A percentile compares a stretch with the other conserved stretches of the same genome.
Conservation (phyloP, 2,329 filamentous ascomycete species). For the Lithohypha guttulata region DNA sequence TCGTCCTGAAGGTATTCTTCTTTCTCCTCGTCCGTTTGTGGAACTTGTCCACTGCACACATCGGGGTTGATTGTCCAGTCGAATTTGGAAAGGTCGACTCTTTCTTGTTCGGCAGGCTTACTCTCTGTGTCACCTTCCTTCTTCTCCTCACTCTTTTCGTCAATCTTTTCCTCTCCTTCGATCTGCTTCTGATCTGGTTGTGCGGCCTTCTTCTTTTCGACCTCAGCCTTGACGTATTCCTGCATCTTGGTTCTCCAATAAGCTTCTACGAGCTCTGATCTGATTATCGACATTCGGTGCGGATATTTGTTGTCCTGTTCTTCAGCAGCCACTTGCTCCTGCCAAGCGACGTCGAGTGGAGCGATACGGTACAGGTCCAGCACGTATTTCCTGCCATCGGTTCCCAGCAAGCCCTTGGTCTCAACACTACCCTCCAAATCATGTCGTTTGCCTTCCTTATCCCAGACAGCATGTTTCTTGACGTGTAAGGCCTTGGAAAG, state of each 20-base stretch:
- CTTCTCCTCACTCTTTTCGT: slow-evolving; percentile 31
- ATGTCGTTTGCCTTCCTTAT: slow-evolving; percentile 83
- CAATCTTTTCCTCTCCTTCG: slow-evolving; percentile 29
- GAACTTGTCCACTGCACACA: slow-evolving; percentile 82
- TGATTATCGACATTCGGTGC: slow-evolving; percentile 89
- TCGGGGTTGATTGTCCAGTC: slow-evolving; percentile 85
- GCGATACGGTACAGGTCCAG: slow-evolving; percentile 92
- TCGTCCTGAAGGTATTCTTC: slow-evolving; percentile 73
- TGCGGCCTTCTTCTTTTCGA: slow-evolving; percentile 50
- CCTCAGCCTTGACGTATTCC: slow-evolving; percentile 72
- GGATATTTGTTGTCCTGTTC: slow-evolving; percentile 57
- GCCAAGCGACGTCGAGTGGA: slow-evolving; percentile 80
- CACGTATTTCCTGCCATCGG: slow-evolving; percentile 94
- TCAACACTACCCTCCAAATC: slow-evolving; percentile 93
- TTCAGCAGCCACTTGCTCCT: slow-evolving; percentile 59
- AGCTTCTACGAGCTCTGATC: slow-evolving; percentile 78
- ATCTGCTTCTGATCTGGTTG: slow-evolving; percentile 28
- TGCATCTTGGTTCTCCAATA: slow-evolving; percentile 78
- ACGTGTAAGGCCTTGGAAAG: slow-evolving; percentile 82
- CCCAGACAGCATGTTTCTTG: slow-evolving; percentile 94
- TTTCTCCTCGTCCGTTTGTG: slow-evolving; percentile 85
- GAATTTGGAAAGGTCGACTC: slow-evolving; percentile 80
- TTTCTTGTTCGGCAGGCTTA: slow-evolving; percentile 44
- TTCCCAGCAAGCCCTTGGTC: slow-evolving; percentile 94
- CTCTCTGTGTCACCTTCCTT: slow-evolving; percentile 20